Evolutionary conservation across 1,284 basidiomycete species (phyloP).

Genomic region (Cryptococcus depauperatus): DNA sequence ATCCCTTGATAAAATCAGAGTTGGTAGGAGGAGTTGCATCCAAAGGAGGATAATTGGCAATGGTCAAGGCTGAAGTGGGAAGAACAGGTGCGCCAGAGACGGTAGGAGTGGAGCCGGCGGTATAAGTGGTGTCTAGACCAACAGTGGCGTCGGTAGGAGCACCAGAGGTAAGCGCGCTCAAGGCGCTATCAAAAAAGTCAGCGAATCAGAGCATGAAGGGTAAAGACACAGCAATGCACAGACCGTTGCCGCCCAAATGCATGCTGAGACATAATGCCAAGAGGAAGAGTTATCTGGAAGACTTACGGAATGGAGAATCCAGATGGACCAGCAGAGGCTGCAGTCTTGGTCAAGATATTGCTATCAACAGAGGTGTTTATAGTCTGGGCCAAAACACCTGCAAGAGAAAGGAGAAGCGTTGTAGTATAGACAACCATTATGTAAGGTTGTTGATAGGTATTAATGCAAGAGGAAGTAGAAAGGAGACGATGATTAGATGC

Average conservation of each 20-base stretch:
- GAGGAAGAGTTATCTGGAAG: background rate
- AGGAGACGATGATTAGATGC: background rate
- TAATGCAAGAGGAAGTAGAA: background rate
- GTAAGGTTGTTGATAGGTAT: background rate
- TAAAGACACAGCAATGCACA: too few species aligned
- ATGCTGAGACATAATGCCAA: too few species aligned
- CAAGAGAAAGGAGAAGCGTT: conserved; percentile 16
- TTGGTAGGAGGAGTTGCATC: conserved; percentile 61
- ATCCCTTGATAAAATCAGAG: conserved; percentile 61
- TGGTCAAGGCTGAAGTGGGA: conserved; percentile 28
- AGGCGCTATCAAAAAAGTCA: conserved; percentile 16
- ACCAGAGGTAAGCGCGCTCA: conserved; percentile 59
- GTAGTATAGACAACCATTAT: conserved; percentile 14
- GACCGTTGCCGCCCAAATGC: too few species aligned
- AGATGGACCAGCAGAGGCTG: conserved; percentile 19
- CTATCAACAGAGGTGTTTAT: conserved; percentile 11
- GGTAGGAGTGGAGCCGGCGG: conserved; percentile 37
- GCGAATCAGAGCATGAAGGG: background rate
- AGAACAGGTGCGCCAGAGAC: conserved; percentile 44
- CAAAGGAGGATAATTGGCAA: conserved; percentile 56
- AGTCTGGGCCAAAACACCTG: conserved; percentile 14
- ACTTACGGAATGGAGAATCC: conserved; percentile 42
- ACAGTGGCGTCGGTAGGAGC: conserved; percentile 55
- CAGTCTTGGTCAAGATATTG: conserved; percentile 27
- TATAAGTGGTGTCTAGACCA: conserved; percentile 46